Percentiles rank a stretch among this genome's conserved stretches.
phyloP scores from a whole-genome alignment of 2,329 filamentous ascomycete genomes.

The Eurotiales sp. region DNA sequence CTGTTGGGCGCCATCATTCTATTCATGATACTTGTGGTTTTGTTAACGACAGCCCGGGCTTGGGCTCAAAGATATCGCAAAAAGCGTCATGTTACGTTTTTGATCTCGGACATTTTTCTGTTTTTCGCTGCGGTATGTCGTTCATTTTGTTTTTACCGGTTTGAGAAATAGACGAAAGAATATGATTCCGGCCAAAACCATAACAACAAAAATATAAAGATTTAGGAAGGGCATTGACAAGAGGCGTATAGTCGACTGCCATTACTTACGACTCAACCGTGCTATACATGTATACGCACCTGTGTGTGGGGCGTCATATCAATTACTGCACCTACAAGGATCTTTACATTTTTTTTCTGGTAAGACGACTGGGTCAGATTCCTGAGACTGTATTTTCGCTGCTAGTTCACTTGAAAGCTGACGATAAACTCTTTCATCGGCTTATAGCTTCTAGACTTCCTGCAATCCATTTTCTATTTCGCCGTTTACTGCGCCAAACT shows the following conservation, averaged over 20 bases:
- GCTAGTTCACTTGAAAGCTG: neutral
- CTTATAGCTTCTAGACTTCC: neutral
- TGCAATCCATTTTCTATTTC: neutral
- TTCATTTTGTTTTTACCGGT: neutral
- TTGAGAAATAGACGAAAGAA: too few species aligned
- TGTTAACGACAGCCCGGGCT: neutral
- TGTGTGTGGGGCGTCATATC: neutral
- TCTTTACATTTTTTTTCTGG: neutral
- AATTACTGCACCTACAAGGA: neutral
- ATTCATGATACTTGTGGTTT: neutral
- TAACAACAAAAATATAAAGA: too few species aligned
- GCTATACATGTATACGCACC: neutral
- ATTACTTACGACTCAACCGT: neutral
- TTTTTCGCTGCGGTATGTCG: neutral
- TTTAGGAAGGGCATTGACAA: too few species aligned
- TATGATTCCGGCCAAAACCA: too few species aligned
- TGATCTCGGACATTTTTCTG: neutral
- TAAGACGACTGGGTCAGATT: neutral
- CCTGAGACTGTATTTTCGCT: neutral
- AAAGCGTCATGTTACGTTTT: neutral
- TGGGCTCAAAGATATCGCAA: neutral
- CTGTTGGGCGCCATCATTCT: neutral
- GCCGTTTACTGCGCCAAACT: neutral
- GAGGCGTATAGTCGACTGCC: neutral
- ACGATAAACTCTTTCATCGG: neutral